Evolutionary conservation across 805 yeast genomes (phyloP).

Genomic region (Yamadazyma sp.): DNA sequence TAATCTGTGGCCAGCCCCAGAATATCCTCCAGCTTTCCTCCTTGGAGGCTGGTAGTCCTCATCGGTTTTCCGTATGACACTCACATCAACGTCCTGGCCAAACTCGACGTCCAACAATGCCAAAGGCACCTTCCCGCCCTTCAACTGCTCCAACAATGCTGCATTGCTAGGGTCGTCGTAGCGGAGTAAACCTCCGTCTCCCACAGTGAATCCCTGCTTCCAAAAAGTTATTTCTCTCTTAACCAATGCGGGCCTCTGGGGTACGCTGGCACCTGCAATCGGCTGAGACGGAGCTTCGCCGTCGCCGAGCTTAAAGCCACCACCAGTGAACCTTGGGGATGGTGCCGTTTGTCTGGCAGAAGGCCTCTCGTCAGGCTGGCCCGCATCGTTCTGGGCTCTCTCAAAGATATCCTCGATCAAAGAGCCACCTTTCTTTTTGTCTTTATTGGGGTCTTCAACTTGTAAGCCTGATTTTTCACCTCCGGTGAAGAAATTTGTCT

Average conservation of each 20-base stretch:
- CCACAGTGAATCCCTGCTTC: constrained; percentile 95
- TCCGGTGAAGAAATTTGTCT: constrained; percentile 59
- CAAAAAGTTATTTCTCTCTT: constrained; percentile 87
- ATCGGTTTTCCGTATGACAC: constrained; percentile 75
- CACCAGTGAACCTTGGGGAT: constrained; percentile 43
- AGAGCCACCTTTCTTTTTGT: constrained; percentile 38
- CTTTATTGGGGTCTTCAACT: constrained; percentile 68
- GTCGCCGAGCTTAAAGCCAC: constrained; percentile 55
- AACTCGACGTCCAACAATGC: constrained; percentile 75
- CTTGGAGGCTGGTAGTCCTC: constrained; percentile 79
- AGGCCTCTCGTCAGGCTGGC: constrained; percentile 35
- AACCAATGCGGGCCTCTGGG: constrained; percentile 47
- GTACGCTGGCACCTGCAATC: constrained; percentile 31
- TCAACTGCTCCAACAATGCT: constrained; percentile 72
- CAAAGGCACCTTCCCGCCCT: constrained; percentile 89
- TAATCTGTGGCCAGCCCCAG: constrained; percentile 78
- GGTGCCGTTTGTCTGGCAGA: constrained; percentile 28
- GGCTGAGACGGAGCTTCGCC: constrained; percentile 37
- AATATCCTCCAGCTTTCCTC: constrained; percentile 60
- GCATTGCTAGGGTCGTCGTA: constrained; percentile 93
- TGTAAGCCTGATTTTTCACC: constrained; percentile 77
- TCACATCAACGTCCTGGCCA: constrained; percentile 93
- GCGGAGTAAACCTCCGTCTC: constrained; percentile 80
- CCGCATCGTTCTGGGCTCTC: constrained; percentile 53
- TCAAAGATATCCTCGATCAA: constrained; percentile 67